These are phyloP conservation scores for Skeletonema menzelii DNA, from an alignment of 108 stramenopile species.

Conservation along the genomic window DNA sequence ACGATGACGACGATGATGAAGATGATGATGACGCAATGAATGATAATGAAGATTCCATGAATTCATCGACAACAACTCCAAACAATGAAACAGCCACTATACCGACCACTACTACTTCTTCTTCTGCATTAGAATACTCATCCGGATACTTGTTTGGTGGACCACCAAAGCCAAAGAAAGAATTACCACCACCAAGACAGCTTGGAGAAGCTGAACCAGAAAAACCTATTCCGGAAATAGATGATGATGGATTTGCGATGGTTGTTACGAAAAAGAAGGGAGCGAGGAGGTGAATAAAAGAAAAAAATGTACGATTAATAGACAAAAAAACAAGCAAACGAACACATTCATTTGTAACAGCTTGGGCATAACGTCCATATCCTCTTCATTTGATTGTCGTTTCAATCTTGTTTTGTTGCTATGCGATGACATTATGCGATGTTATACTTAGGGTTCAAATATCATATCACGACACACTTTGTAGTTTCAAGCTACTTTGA, in stretches of 20 bases:
- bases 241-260: constrained; percentile 77
- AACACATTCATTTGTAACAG: too few species aligned
- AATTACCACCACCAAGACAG: constrained; percentile 60
- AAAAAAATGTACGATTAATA: too few species aligned
- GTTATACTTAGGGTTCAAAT: too few species aligned
- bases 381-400: too few species aligned
- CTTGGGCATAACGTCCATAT: too few species aligned
- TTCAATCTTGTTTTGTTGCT: too few species aligned
- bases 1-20: constrained; percentile 54
- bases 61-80: constrained; percentile 7
- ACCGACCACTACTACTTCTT: neutral
- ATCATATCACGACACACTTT: too few species aligned
- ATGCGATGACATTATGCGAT: too few species aligned
- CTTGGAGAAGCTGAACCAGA: constrained; percentile 63
- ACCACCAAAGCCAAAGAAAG: constrained; percentile 31
- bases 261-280: constrained; percentile 46
- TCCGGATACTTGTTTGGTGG: constrained; percentile 56
- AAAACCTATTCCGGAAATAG: constrained; percentile 48
- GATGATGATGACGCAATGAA: constrained; percentile 14
- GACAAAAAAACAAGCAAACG: too few species aligned
- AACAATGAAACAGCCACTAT: neutral
- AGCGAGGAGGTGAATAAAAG: neutral
- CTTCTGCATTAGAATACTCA: constrained; percentile 38
- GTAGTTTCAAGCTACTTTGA: too few species aligned
- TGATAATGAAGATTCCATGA: constrained; percentile 14